Evolutionary conservation across 352 stramenopile species (phyloP), one percentile per base, ranked within the genome.

Genomic region (Phytophthora pistaciae): DNA sequence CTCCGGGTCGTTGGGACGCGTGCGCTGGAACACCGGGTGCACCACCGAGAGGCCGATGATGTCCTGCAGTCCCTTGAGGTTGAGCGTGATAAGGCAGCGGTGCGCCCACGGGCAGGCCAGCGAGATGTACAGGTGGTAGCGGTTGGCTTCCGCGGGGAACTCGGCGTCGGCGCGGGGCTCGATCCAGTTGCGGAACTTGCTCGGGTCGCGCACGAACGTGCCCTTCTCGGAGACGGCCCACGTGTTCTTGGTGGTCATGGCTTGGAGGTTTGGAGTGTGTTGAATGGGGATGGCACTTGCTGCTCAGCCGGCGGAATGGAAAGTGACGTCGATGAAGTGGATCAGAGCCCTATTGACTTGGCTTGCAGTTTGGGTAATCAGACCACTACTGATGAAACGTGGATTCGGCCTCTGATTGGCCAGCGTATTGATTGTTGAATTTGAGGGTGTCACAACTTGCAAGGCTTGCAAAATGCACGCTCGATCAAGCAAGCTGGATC

Each of bases 61-160:
- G 70, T 99, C 87, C 70, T 99, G 84, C 29, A 99, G 79, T 1
- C 96, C 97, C 79, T 99, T 99, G 42, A 99, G 70, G 13, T 94
- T 81, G 53, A 97, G 77, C 52, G 96, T 91, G 31, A 96, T 89
- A 14, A 98, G 69, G 56, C 83, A 93, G 57, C 87, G 85, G 60
- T 85, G 82, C 0, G 89, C 87, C 86, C 86, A 96, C 31, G 98
- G 98, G 83, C 97, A 99, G 36, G 97, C 97, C 29, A 96, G 85
- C 59, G 95, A 98, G 36, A 99, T 92, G 84, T 99, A 99, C 27
- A 99, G 80, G 80, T 99, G 97, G 83, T 99, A 95, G 36, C 88
- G 85, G 49, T 68, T 55, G 44, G 72, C 77, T 67, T 91, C 77
- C 18, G 87, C 82, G 1, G 87, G 82, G 72, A 92, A 94, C 66